phyloP scores from a whole-genome alignment of 1,284 basidiomycete genomes.

The Pholiota adiposa region DNA sequence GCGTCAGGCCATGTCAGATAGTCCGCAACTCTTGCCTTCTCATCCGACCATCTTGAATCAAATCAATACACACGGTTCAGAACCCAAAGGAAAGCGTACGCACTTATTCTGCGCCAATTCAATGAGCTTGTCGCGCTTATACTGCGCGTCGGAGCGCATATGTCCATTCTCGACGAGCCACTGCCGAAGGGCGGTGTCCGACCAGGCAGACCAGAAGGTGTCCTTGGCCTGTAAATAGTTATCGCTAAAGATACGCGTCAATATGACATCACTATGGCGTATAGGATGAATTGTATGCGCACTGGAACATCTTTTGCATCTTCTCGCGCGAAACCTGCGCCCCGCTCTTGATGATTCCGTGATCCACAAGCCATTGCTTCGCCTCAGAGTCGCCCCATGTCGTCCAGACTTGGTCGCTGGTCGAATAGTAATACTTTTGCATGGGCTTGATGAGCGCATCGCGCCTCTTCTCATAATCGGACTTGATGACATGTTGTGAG shows the following conservation, averaged over 20 bases:
- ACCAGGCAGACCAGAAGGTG: conserved; percentile 76
- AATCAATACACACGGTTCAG: conserved; percentile 10
- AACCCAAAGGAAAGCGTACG: conserved; percentile 20
- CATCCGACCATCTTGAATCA: conserved; percentile 44
- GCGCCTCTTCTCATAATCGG: conserved; percentile 64
- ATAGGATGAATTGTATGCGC: conserved; percentile 33
- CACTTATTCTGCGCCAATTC: conserved; percentile 73
- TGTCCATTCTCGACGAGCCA: conserved; percentile 83
- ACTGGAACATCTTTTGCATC: conserved; percentile 73
- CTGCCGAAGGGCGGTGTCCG: conserved; percentile 73
- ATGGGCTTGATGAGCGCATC: conserved; percentile 74
- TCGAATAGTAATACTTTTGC: conserved; percentile 79
- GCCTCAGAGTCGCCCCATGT: conserved; percentile 74
- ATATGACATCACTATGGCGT: too few relatives aligned
- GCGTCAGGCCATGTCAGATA: conserved; percentile 92
- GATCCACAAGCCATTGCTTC: conserved; percentile 73
- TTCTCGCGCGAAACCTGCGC: conserved; percentile 77
- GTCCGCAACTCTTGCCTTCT: conserved; percentile 47
- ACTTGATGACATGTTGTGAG: conserved; percentile 68
- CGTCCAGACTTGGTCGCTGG: conserved; percentile 64
- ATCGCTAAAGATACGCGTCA: conserved; percentile 45
- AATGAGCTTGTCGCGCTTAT: conserved; percentile 75
- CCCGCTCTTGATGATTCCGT: conserved; percentile 71
- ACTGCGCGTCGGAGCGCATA: conserved; percentile 67
- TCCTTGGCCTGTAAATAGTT: conserved; percentile 77